A percentile compares a stretch with the other conserved stretches of the same genome.
These are phyloP conservation scores for Galeopsis tetrahit DNA, from an alignment of 257 asterid genomes.

Conservation along the genomic window DNA sequence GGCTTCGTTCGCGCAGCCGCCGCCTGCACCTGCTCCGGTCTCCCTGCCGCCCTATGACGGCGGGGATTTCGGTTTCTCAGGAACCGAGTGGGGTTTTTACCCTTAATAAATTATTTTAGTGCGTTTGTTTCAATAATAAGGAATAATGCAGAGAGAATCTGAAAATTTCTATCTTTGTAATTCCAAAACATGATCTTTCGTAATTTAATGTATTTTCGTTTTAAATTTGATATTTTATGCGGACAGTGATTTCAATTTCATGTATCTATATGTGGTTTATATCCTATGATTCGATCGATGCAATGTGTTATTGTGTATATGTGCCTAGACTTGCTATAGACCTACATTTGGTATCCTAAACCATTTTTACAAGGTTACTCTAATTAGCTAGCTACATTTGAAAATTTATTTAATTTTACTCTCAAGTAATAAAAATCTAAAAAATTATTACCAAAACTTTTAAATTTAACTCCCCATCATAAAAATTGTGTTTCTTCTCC, in stretches of 20 bases:
- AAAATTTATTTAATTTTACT: too few species aligned
- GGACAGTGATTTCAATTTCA: slow-evolving; percentile 12
- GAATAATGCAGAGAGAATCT: background rate
- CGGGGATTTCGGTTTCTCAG: slow-evolving; percentile 17
- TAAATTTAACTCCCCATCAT: too few species aligned
- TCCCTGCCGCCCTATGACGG: background rate
- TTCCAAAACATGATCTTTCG: slow-evolving; percentile 1
- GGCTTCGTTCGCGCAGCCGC: slow-evolving; percentile 32
- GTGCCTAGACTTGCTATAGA: background rate
- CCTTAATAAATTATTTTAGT: background rate
- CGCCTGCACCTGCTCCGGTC: background rate
- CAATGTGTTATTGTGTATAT: background rate
- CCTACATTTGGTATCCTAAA: background rate
- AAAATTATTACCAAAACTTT: too few species aligned
- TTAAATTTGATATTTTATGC: background rate
- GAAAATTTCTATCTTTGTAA: slow-evolving; percentile 16
- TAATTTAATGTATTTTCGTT: background rate
- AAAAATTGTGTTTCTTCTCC: too few species aligned
- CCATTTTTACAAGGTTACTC: background rate
- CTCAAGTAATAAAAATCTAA: too few species aligned
- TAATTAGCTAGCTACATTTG: too few species aligned
- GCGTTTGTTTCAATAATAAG: background rate
- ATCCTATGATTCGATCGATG: background rate
- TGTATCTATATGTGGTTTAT: background rate
- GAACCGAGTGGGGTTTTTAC: slow-evolving; percentile 30